Percentiles rank a stretch among this genome's conserved stretches.
These are phyloP conservation scores for Macrotyloma uniflorum DNA, from an alignment of 306 rosid genomes.

Conservation along the genomic window DNA sequence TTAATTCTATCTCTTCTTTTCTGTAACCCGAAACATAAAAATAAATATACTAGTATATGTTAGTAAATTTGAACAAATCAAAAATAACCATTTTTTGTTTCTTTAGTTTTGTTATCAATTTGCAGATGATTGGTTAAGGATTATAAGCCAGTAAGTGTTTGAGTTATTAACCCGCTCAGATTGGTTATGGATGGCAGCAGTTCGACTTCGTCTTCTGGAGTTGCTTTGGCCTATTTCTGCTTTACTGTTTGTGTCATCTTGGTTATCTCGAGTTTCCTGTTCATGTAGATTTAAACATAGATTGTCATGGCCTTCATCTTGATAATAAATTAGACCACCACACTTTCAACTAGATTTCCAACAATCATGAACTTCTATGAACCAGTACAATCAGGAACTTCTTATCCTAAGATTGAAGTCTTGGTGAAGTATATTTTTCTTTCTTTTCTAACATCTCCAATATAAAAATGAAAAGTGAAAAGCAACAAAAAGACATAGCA, in stretches of 20 bases:
- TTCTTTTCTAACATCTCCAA: not conserved
- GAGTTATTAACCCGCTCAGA: slow-evolving; percentile 56
- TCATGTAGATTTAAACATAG: not conserved
- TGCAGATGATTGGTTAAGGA: not conserved
- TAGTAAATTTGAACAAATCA: not conserved
- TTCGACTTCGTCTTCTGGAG: slow-evolving; percentile 48
- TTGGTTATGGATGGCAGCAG: slow-evolving; percentile 63
- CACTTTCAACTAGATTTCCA: not conserved
- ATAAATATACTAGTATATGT: not conserved
- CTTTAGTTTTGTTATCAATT: not conserved
- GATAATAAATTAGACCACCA: not conserved
- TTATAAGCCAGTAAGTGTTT: not conserved
- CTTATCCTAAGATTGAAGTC: not conserved
- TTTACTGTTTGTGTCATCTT: slow-evolving; percentile 46
- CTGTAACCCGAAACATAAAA: slow-evolving; percentile 17
- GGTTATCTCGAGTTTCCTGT: slow-evolving; percentile 42
- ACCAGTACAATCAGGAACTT: not conserved
- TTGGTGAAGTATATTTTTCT: not conserved
- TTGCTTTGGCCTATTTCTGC: slow-evolving; percentile 38
- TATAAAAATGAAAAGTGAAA: not conserved
- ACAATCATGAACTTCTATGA: too few species aligned
- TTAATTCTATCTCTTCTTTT: slow-evolving; percentile 64
- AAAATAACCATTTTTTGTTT: not conserved
- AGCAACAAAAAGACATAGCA: too few species aligned
- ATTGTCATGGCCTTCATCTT: not conserved